Conservation (phyloP, 2,329 filamentous ascomycete genomes). For the Hymenoscyphus albidus region DNA sequence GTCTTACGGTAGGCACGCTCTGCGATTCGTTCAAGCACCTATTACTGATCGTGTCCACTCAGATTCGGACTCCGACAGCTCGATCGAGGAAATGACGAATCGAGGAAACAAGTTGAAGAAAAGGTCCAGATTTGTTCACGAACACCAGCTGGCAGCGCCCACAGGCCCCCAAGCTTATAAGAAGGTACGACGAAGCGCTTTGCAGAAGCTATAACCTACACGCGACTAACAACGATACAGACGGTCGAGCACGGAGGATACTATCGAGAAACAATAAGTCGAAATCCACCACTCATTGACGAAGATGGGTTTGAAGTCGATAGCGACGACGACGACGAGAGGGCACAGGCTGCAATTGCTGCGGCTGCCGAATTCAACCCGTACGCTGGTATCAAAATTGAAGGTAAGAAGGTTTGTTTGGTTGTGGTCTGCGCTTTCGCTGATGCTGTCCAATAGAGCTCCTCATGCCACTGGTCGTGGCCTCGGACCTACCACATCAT, state of each 20-base stretch:
- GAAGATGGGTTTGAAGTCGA: conserved; percentile 76
- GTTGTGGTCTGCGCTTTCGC: conserved; percentile 6
- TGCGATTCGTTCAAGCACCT: conserved; percentile 23
- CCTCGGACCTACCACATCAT: conserved; percentile 70
- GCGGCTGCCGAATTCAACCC: conserved; percentile 68
- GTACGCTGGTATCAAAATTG: conserved; percentile 67
- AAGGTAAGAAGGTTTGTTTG: conserved; percentile 50
- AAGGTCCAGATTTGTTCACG: conserved; percentile 65
- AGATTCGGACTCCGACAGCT: conserved; percentile 78
- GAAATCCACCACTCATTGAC: conserved; percentile 69
- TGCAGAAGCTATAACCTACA: not conserved
- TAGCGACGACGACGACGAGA: conserved; percentile 65
- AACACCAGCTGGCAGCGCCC: conserved; percentile 64
- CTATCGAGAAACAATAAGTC: conserved; percentile 66
- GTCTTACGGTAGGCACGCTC: conserved; percentile 51
- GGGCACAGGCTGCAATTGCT: conserved; percentile 55
- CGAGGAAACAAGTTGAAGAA: conserved; percentile 78
- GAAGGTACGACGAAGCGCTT: conserved; percentile 49
- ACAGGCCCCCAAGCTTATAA: conserved; percentile 66
- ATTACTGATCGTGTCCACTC: conserved; percentile 23
- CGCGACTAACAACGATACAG: conserved; percentile 40
- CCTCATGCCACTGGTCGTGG: conserved; percentile 69
- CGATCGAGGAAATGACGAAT: conserved; percentile 66
- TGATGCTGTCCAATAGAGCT: conserved; percentile 51
- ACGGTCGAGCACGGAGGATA: conserved; percentile 71